Percentiles rank a stretch among this genome's conserved stretches.
phyloP scores from a whole-genome alignment of 2,329 filamentous ascomycete genomes.

The Hymenotorrendiella dingleyae region DNA sequence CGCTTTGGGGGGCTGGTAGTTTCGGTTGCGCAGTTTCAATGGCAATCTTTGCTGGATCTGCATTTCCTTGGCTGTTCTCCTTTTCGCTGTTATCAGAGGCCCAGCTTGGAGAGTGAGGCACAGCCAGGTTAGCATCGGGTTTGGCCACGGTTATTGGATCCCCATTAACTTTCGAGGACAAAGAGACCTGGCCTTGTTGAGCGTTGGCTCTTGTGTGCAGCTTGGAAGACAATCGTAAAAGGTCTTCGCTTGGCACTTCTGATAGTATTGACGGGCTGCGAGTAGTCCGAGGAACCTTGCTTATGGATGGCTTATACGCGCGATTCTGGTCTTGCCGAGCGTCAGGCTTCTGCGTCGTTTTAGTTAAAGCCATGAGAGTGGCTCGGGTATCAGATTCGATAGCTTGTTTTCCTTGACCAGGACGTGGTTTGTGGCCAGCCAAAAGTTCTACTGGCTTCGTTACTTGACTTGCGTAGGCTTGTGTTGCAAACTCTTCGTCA shows the following conservation, averaged over 20 bases:
- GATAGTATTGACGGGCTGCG: not conserved
- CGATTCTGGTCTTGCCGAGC: not conserved
- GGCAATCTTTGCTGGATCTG: too few relatives aligned
- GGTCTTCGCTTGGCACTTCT: not conserved
- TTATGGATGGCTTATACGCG: not conserved
- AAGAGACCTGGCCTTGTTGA: not conserved
- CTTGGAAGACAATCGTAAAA: not conserved
- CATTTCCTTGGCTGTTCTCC: conserved; percentile 21
- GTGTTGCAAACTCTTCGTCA: too few relatives aligned
- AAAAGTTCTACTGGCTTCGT: too few relatives aligned
- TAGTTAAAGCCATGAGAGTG: not conserved
- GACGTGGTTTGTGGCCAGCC: too few relatives aligned
- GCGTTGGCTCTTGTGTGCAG: not conserved
- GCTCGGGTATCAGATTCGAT: too few relatives aligned
- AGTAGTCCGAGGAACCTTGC: not conserved
- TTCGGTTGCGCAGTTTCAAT: too few relatives aligned
- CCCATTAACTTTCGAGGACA: not conserved
- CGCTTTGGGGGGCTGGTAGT: too few relatives aligned
- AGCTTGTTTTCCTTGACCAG: too few relatives aligned
- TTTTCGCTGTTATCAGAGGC: conserved; percentile 18
- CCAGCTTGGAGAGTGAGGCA: not conserved
- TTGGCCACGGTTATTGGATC: too few relatives aligned
- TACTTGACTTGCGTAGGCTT: too few relatives aligned
- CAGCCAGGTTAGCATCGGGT: too few relatives aligned
- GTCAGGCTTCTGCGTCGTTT: not conserved